Evolutionary conservation across 441 rosid species (phyloP).

Genomic region (Populus trichocarpa): DNA sequence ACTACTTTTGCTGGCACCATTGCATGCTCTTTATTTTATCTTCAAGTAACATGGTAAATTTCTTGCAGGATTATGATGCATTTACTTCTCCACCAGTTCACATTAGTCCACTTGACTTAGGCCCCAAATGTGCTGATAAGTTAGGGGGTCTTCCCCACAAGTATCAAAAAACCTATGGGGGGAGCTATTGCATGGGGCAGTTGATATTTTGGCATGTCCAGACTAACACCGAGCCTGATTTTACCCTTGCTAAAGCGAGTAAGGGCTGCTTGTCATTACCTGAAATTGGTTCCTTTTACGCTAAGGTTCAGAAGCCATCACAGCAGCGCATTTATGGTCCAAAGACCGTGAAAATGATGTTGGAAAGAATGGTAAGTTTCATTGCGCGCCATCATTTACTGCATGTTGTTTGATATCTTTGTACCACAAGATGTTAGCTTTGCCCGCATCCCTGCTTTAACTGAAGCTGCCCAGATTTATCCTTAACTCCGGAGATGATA

Average conservation of each 20-base stretch:
- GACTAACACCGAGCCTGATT: slow-evolving; percentile 80
- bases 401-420: not conserved
- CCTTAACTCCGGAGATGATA: not conserved
- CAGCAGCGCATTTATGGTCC: slow-evolving; percentile 88
- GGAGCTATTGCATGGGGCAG: slow-evolving; percentile 95
- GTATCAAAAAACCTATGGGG: slow-evolving; percentile 85
- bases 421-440: not conserved
- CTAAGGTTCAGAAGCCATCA: slow-evolving; percentile 81
- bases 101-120: slow-evolving; percentile 95
- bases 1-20: not conserved
- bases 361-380: slow-evolving; percentile 79
- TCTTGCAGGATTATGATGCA: slow-evolving; percentile 65
- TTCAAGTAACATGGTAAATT: not conserved
- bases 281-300: slow-evolving; percentile 80
- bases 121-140: slow-evolving; percentile 79
- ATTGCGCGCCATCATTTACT: not conserved
- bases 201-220: slow-evolving; percentile 94
- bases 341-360: slow-evolving; percentile 63
- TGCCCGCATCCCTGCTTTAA: not conserved
- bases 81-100: slow-evolving; percentile 83
- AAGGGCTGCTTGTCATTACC: slow-evolving; percentile 96
- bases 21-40: not conserved
- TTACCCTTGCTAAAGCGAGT: slow-evolving; percentile 62
- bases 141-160: slow-evolving; percentile 68
- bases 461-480: not conserved